Percentiles rank a stretch among this genome's conserved stretches.
Conservation (phyloP, 768 basidiomycete genomes). For the Amanita subjunquillea region DNA sequence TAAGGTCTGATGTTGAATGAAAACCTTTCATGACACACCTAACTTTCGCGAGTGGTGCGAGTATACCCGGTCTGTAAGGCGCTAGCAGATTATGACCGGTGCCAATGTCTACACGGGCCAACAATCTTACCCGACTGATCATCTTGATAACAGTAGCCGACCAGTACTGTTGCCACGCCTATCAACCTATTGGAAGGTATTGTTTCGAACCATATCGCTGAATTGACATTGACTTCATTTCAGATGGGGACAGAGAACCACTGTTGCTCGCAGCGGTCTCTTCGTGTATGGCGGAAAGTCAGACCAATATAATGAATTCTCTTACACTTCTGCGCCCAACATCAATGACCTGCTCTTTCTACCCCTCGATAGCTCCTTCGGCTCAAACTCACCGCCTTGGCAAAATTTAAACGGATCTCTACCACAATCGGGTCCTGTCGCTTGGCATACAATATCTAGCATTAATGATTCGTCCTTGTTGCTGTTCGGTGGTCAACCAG, state of each 20-base stretch:
- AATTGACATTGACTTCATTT: neutral
- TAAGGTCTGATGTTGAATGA: no score
- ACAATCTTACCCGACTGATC: neutral
- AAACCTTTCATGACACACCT: neutral
- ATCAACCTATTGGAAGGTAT: constrained; percentile 1
- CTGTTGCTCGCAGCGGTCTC: constrained; percentile 46
- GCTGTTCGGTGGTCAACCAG: constrained; percentile 71
- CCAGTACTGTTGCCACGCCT: neutral
- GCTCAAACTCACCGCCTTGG: constrained; percentile 61
- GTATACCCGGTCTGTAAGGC: neutral
- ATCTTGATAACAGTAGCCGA: neutral
- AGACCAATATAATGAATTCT: constrained; percentile 55
- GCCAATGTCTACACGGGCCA: neutral
- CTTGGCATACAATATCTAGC: constrained; percentile 75
- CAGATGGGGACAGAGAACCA: constrained; percentile 81
- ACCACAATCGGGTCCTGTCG: constrained; percentile 47
- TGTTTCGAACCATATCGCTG: neutral
- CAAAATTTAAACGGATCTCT: constrained; percentile 37
- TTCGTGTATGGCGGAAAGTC: constrained; percentile 78
- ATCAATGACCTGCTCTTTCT: constrained; percentile 61
- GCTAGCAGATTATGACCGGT: neutral
- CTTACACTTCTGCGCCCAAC: constrained; percentile 69
- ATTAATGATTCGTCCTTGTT: constrained; percentile 44
- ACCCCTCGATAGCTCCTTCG: constrained; percentile 51
- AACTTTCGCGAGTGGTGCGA: neutral